A percentile compares a stretch with the other conserved stretches of the same genome.
Evolutionary conservation across 106 monocot species (phyloP).

Genomic region (Dactylorhiza incarnata): DNA sequence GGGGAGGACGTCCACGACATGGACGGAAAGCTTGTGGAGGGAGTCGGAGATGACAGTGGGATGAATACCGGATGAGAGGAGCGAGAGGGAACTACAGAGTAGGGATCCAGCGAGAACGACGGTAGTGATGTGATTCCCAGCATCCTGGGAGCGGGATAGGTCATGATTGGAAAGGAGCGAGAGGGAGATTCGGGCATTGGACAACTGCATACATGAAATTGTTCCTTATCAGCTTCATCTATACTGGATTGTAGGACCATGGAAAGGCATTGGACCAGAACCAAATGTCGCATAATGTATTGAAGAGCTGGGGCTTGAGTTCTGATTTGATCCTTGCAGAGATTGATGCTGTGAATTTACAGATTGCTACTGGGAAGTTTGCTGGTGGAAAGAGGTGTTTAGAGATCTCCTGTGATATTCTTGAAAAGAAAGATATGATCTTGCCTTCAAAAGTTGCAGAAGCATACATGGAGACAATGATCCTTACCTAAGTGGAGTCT

Average conservation of each 20-base stretch:
- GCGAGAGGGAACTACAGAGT: slow-evolving; percentile 42
- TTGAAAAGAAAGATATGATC: slow-evolving; percentile 48
- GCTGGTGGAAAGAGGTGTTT: slow-evolving; percentile 66
- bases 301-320: slow-evolving; percentile 61
- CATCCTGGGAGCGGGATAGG: slow-evolving; percentile 74
- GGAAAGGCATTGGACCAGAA: slow-evolving; percentile 77
- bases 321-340: slow-evolving; percentile 52
- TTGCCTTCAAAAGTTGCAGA: slow-evolving; percentile 59
- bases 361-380: slow-evolving; percentile 69
- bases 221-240: too few relatives aligned
- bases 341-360: slow-evolving; percentile 80
- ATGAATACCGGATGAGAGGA: slow-evolving; percentile 65
- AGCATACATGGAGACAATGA: slow-evolving; percentile 63
- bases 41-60: slow-evolving; percentile 78
- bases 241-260: slow-evolving; percentile 81
- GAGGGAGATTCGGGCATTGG: too few relatives aligned
- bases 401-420: slow-evolving; percentile 46
- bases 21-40: slow-evolving; percentile 54
- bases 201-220: too few relatives aligned
- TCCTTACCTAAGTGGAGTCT: slow-evolving; percentile 54
- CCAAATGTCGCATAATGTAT: slow-evolving; percentile 55
- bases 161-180: too few relatives aligned
- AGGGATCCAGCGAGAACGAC: slow-evolving; percentile 86
- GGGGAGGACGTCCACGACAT: slow-evolving; percentile 51
- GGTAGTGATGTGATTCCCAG: slow-evolving; percentile 82